Base-by-base conservation (phyloP, 1,139 yeast species). In the Lodderomyces orthopsilosis region DNA sequence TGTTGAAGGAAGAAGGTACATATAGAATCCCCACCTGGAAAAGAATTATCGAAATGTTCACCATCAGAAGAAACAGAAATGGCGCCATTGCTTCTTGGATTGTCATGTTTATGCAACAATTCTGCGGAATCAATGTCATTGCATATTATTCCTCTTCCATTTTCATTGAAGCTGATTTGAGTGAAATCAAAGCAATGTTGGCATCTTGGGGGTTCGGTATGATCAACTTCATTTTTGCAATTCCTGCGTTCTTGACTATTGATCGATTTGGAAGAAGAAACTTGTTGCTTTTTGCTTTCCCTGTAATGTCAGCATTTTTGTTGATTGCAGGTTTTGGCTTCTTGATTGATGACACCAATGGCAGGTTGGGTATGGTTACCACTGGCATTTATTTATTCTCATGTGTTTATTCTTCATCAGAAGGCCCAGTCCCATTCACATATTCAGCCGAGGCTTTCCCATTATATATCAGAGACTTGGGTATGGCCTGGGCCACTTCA, bases 371-470 rank as follows among this genome's bases (percentile, higher is more conserved):
- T 2, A 75, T 87, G 57, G 63, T 83, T 49, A 94, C 82, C 4
- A 74, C 83, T 49, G 95, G 95, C 53, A 82, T 88, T 47, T 88
- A 87, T 59, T 61, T 88, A 35, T 88, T 79, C 64, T 69, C 89
- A 0, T 76, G 81, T 37, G 84, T 85, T 51, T 88, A 88, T 64
- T 85, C 94, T 0, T 82, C 87, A 3, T 93, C 95, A 48, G 89
- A 85, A 66, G 96, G 96, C 36, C 95, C 95, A n/a, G 95, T 88
- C 41, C 95, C 96, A 8, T 88, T 88, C 69, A 85, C 94, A 1
- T 86, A 87, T 59, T 83, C 94, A 26, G 95, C 95, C 13, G 95
- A 88, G 63, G 87, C 50, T 41, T 88, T 87, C 73, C 91, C 94
- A 45, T 73, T 88, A 52, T 86, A 86, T 56, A 83, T 87, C 49